These are phyloP conservation scores for Filobasidium uniguttulatum DNA, from an alignment of 1,284 basidiomycete species.

Conservation along the genomic window DNA sequence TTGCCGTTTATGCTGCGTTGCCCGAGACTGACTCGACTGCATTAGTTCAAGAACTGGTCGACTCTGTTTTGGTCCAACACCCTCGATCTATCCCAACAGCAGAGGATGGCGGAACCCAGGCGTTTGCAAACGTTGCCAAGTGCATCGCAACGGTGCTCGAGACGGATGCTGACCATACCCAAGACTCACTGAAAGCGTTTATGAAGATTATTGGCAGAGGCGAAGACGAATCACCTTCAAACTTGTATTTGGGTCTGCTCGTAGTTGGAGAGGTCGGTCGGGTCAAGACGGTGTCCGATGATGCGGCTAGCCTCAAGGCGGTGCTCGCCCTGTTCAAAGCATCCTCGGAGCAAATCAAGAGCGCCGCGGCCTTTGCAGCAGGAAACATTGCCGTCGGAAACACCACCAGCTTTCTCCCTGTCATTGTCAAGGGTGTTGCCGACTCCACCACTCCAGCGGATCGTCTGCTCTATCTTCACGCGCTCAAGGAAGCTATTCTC, in stretches of 20 bases:
- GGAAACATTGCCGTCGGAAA: constrained; percentile 93
- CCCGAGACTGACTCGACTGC: constrained; percentile 65
- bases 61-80: constrained; percentile 39
- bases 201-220: no score
- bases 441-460: constrained; percentile 51
- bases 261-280: constrained; percentile 82
- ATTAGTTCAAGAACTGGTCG: constrained; percentile 63
- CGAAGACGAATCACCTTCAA: no score
- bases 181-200: no score
- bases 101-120: constrained; percentile 31
- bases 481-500: constrained; percentile 89
- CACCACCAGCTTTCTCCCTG: constrained; percentile 66
- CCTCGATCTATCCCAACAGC: constrained; percentile 25
- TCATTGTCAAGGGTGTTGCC: constrained; percentile 68
- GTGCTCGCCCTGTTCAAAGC: constrained; percentile 60
- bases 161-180: no score
- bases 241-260: constrained; percentile 66
- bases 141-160: constrained; percentile 68
- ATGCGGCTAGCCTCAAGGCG: constrained; percentile 57
- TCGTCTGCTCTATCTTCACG: constrained; percentile 71
- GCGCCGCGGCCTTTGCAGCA: constrained; percentile 80
- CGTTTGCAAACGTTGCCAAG: constrained; percentile 56
- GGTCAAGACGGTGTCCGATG: constrained; percentile 64
- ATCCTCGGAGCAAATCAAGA: constrained; percentile 68
- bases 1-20: constrained; percentile 61